Percentiles rank a stretch among this genome's conserved stretches.
These are phyloP conservation scores for Cladorrhinum samala DNA, from an alignment of 495 filamentous ascomycete species.

Conservation along the genomic window DNA sequence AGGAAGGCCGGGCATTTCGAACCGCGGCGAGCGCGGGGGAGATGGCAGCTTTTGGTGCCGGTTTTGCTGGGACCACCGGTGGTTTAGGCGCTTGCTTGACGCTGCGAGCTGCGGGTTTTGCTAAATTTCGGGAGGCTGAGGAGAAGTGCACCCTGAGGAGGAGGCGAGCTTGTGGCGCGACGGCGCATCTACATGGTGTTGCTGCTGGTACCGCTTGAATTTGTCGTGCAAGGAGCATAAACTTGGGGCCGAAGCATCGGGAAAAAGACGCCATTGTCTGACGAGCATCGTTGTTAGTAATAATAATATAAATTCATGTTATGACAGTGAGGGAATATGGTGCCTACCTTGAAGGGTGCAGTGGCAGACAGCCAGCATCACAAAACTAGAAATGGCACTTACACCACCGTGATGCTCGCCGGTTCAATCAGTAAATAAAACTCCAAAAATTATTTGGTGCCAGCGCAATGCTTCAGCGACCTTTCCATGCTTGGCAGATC, in stretches of 20 bases:
- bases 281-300: neutral
- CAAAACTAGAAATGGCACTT: no score
- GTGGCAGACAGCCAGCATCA: no score
- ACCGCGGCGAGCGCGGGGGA: neutral
- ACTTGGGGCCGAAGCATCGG: neutral
- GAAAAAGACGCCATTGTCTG: neutral
- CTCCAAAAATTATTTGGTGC: constrained; percentile 4
- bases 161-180: neutral
- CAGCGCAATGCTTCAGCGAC: constrained; percentile 10
- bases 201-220: no score
- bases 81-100: neutral
- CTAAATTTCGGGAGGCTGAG: neutral
- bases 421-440: no score
- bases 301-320: neutral
- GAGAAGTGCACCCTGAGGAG: neutral
- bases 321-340: neutral
- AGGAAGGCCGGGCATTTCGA: constrained; percentile 8
- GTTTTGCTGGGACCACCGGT: neutral
- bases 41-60: neutral
- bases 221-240: neutral
- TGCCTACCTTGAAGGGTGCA: neutral
- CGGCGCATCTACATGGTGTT: neutral
- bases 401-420: neutral
- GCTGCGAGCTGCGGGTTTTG: neutral
- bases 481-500: no score